phyloP scores from a whole-genome alignment of 139 green algal species.

The Coelastrella sp. region DNA sequence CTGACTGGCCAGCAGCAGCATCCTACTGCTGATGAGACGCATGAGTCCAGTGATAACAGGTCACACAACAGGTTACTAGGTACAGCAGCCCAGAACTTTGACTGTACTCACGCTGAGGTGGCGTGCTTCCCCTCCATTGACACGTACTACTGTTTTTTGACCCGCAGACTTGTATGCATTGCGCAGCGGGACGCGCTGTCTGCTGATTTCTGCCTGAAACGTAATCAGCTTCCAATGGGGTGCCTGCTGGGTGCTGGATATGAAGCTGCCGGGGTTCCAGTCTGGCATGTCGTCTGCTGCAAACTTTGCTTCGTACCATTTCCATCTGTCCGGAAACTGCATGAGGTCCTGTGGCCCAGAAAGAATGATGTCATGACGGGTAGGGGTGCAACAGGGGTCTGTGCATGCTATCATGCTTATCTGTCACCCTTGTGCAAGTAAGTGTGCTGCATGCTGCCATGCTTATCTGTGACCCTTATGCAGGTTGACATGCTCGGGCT shows the following conservation, averaged over 20 bases:
- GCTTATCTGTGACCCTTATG: too few species aligned
- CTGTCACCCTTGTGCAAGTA: too few species aligned
- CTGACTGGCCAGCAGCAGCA: too few species aligned
- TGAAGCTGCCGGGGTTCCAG: constrained; percentile 76
- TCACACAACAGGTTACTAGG: too few species aligned
- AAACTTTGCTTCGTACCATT: constrained; percentile 79
- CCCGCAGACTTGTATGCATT: constrained; percentile 82
- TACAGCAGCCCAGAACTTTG: background rate
- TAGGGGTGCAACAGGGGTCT: background rate
- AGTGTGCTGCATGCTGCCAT: too few species aligned
- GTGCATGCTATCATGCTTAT: background rate
- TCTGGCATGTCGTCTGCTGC: constrained; percentile 79
- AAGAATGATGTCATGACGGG: background rate
- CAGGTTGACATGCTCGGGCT: too few species aligned
- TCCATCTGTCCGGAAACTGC: constrained; percentile 64
- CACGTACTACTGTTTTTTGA: constrained; percentile 68
- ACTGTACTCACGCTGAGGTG: background rate
- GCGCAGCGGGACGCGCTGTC: constrained; percentile 81
- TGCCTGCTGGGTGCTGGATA: constrained; percentile 34
- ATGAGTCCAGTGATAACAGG: background rate
- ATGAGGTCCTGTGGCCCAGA: constrained; percentile 57
- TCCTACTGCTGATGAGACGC: background rate
- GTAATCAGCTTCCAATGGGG: constrained; percentile 40
- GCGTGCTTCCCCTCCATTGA: constrained; percentile 71
- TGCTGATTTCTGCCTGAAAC: constrained; percentile 78